These are phyloP conservation scores for Batrachochytrium dendrobatidis DNA, from an alignment of 371 early-diverging fungal genomes.

Conservation along the genomic window DNA sequence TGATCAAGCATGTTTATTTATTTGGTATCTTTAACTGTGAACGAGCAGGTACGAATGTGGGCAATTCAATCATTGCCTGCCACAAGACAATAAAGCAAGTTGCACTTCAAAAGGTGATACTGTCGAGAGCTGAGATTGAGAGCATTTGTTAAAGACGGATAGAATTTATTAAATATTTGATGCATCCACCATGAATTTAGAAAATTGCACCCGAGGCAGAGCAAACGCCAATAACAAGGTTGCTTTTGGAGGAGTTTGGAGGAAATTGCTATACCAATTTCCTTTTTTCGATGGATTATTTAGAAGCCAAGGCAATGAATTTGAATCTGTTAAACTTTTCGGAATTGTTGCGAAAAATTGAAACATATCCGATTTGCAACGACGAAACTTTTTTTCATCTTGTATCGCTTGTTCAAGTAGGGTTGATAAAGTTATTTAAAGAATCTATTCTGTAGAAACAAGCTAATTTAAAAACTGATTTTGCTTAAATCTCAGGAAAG, in stretches of 20 bases:
- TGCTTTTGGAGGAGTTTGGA: background rate
- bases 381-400: background rate
- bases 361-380: background rate
- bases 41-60: background rate
- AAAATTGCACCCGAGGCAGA: no score
- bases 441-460: no score
- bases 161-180: no score
- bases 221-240: background rate
- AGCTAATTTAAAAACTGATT: no score
- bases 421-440: no score
- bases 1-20: background rate
- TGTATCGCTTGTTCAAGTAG: background rate
- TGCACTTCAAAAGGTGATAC: background rate
- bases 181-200: no score
- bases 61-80: background rate
- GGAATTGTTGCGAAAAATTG: background rate
- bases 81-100: background rate
- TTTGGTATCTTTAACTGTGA: background rate
- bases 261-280: background rate
- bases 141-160: no score
- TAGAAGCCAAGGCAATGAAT: background rate
- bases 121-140: no score
- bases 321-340: background rate
- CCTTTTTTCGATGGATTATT: background rate
- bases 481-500: no score